Conservation (phyloP, 352 stramenopile species). For the Pythium scleroteichum region DNA sequence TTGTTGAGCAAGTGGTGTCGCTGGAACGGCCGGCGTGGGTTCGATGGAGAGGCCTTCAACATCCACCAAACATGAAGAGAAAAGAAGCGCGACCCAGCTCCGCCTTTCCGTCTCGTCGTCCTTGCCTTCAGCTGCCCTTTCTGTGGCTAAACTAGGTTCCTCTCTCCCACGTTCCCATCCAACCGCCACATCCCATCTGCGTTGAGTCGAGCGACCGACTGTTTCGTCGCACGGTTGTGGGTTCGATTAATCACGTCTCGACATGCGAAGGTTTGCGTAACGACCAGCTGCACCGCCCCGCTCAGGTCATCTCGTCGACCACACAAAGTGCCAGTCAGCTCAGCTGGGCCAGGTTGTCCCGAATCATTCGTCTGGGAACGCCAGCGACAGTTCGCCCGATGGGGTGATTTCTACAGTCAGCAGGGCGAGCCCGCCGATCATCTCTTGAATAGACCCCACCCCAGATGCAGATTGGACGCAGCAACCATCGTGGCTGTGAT, state of each 20-base stretch:
- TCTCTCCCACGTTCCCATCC: not conserved
- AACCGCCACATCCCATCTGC: conserved; percentile 7
- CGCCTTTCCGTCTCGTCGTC: conserved; percentile 6
- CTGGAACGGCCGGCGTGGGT: too few species aligned
- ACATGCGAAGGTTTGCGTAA: conserved; percentile 19
- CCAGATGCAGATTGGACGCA: too few species aligned
- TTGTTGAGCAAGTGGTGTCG: too few species aligned
- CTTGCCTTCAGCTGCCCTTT: too few species aligned
- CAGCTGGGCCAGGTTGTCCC: not conserved
- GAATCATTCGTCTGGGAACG: too few species aligned
- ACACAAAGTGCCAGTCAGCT: not conserved
- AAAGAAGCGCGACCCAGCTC: conserved; percentile 10
- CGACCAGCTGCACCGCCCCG: conserved; percentile 10
- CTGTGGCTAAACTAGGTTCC: not conserved
- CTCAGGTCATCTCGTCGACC: conserved; percentile 19
- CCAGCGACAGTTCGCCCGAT: too few species aligned
- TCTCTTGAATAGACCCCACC: too few species aligned
- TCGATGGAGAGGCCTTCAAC: conserved; percentile 11
- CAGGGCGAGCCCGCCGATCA: too few species aligned
- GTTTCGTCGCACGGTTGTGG: conserved; percentile 9
- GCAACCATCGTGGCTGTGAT: too few species aligned
- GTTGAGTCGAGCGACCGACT: conserved; percentile 2
- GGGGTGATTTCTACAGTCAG: too few species aligned
- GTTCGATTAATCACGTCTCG: conserved; percentile 29
- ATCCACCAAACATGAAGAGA: conserved; percentile 5